Conservation (phyloP, 306 rosid species). For the Ormosia semicastrata region DNA sequence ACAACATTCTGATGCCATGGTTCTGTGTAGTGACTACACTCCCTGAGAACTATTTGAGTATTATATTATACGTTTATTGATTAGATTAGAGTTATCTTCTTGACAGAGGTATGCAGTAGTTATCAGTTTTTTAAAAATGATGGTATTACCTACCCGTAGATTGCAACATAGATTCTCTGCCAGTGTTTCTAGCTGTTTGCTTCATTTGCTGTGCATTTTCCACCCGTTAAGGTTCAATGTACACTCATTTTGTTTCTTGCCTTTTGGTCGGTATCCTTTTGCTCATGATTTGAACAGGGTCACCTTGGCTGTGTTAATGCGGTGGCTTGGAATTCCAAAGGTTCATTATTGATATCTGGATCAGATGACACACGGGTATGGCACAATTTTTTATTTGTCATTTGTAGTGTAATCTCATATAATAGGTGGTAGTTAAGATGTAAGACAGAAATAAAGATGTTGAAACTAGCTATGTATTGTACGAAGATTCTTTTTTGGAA, state of each 20-base stretch:
- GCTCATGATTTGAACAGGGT: slow-evolving; percentile 53
- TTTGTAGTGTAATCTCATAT: neutral
- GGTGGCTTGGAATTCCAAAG: slow-evolving; percentile 88
- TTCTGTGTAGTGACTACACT: neutral
- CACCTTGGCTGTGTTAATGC: slow-evolving; percentile 94
- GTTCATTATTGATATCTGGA: slow-evolving; percentile 90
- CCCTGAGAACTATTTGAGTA: neutral
- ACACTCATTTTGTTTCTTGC: neutral
- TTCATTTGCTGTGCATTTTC: neutral
- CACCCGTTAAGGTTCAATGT: neutral
- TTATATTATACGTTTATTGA: neutral
- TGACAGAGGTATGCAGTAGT: neutral
- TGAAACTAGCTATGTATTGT: neutral
- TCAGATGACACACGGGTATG: slow-evolving; percentile 93
- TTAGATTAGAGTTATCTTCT: neutral
- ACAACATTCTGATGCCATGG: neutral
- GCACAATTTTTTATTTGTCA: neutral
- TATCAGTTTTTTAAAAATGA: neutral
- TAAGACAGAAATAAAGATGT: neutral
- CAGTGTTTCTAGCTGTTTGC: neutral
- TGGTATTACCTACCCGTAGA: neutral
- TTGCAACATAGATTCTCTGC: neutral
- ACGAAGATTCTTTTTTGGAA: neutral
- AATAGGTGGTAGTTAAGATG: neutral
- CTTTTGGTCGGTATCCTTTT: slow-evolving; percentile 8